Evolutionary conservation across 768 basidiomycete species (phyloP), one percentile per base, ranked within the genome.

Genomic region (Auriscalpium vulgare): DNA sequence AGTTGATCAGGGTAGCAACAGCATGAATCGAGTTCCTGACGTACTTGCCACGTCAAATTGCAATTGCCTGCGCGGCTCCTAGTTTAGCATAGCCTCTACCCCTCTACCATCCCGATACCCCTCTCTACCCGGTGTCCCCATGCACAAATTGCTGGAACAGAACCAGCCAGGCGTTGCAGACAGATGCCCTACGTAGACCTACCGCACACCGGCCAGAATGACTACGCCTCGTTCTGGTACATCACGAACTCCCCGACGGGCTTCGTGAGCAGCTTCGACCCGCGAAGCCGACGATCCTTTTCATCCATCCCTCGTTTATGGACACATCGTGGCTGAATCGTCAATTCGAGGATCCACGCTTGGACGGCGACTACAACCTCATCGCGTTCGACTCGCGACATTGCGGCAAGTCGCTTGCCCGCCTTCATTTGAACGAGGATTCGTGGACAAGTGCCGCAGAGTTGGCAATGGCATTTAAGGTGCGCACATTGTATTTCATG

Each of bases 311-410:
- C 9, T 56, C 63, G 23, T 66, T 66, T 34, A 57, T 67, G 35
- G 65, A 67, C 47, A 59, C 63, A 11, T 58, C 60, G n/a, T 67
- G 67, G 63, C 59, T 67, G 19, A 58, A 61, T 38, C 21, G 50
- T 0, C 67, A 67, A 51, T 64, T 67, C 37, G 55, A 57, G 19
- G 66, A 67, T 46, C 66, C 66, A 10, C 58, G 67, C 29, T 29
- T 67, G n/a, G 55, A 59, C 40, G 53, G 50, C 19, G 45, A 49
- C 17, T 67, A 61, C 49, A 67, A 67, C 52, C 48, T 67, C 45
- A 66, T 67, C 23, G 67, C 67, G 9, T 67, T 67, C 52, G 67
- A 67, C 57, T 54, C 57, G 50, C 63, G 67, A n/a, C 59, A 64
- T 13, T 53, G 58, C 11, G 67, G 67, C 11, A 61, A 55, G 48